Evolutionary conservation across 1,139 yeast species (phyloP), one percentile per base, ranked within the genome.

Genomic region (Geotrichum restrictum): DNA sequence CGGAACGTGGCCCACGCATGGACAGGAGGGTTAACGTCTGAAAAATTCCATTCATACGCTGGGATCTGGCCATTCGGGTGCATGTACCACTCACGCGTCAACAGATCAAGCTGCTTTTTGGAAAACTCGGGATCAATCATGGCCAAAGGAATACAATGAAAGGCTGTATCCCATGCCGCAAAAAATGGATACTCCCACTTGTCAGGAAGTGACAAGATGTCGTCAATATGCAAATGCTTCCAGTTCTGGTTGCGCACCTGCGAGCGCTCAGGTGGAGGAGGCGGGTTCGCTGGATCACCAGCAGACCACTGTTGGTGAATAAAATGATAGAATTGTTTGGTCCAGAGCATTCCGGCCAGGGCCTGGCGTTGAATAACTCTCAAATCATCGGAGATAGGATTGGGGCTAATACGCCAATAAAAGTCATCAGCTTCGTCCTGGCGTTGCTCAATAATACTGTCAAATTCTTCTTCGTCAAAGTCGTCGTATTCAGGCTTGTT

Each of bases 61-160:
- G 98, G 98, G 59, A 89, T 83, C 70, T 91, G 97, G n/a, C 98
- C 98, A 68, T 91, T 91, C 45, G 98, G 97, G 69, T 93, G 97
- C 95, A 89, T 88, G 69, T 89, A 91, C 98, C 98, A 91, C 69
- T 91, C 98, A 64, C 97, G 79, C 38, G 95, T 85, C 67, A 91
- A 74, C 56, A 89, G 74, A 68, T 87, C 96, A 60, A 91, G 77
- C 71, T 91, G 97, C 63, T 82, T 83, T 69, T 91, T 91, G 44
- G 97, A 95, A 74, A 88, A 91, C 58, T 82, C 91, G 1, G 97
- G 96, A 69, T 91, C 98, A 64, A 91, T 80, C 93, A 91, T 88
- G 3, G 97, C 94, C 59, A 91, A 74, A 1, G 98, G 97, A 62
- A 91, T 81, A 66, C 96, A 88, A 69, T 91, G 98, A 80, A 91